Conservation (phyloP, 139 green algal genomes). For the Chlorokybus atmophyticus region DNA sequence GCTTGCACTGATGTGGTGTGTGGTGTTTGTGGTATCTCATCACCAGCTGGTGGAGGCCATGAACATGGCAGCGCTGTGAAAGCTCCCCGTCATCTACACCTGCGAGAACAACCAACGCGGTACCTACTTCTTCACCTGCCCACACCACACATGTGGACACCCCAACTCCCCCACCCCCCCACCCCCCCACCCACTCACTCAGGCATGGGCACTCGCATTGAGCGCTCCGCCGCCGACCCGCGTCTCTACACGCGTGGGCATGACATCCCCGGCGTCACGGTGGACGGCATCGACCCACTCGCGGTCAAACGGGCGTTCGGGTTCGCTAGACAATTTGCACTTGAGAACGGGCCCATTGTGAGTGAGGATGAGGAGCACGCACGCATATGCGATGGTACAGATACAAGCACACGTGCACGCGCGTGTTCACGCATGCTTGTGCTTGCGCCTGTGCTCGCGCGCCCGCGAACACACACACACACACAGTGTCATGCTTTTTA, state of each 20-base stretch:
- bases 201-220: constrained; percentile 88
- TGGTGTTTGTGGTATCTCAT: too few species aligned
- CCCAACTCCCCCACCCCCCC: too few species aligned
- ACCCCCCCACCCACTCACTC: too few species aligned
- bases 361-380: too few species aligned
- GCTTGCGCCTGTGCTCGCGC: too few species aligned
- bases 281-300: constrained; percentile 96
- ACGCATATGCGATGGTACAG: too few species aligned
- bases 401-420: constrained; percentile 68
- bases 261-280: constrained; percentile 91
- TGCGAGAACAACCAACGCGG: constrained; percentile 99
- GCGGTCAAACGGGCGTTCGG: constrained; percentile 78
- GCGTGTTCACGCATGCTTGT: too few species aligned
- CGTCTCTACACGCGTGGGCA: constrained; percentile 83
- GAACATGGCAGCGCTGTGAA: constrained; percentile 95
- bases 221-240: constrained; percentile 64
- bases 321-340: constrained; percentile 74
- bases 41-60: constrained; percentile 87
- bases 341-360: constrained; percentile 80
- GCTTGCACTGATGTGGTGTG: too few species aligned
- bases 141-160: too few species aligned
- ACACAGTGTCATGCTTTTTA: too few species aligned
- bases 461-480: too few species aligned
- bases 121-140: too few species aligned
- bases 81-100: constrained; percentile 87